phyloP scores from a whole-genome alignment of 768 basidiomycete species.

The Tubosaeta sp. region DNA sequence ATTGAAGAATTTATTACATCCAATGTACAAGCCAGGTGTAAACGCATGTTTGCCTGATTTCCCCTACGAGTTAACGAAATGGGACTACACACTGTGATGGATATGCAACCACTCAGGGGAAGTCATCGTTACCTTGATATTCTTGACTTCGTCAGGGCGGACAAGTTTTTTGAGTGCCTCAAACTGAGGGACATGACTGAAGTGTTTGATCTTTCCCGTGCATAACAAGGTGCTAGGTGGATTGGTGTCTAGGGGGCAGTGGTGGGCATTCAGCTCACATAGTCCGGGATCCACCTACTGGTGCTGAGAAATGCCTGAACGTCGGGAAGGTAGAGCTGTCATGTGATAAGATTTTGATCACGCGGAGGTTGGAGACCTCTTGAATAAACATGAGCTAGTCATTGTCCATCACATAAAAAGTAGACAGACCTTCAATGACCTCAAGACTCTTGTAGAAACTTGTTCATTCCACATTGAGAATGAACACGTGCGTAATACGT shows the following conservation, averaged over 20 bases:
- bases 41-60: conserved; percentile 21
- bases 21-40: conserved; percentile 14
- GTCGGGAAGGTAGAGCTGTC: conserved; percentile 23
- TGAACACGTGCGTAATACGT: neutral
- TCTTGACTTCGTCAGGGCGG: conserved; percentile 55
- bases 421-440: conserved; percentile 22
- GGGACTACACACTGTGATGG: conserved; percentile 45
- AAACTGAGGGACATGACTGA: conserved; percentile 58
- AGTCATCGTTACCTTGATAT: conserved; percentile 68
- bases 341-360: neutral
- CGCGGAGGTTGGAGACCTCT: conserved; percentile 19
- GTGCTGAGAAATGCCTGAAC: conserved; percentile 18
- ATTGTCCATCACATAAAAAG: neutral
- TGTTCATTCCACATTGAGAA: neutral
- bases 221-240: conserved; percentile 21
- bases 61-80: neutral
- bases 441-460: conserved; percentile 24
- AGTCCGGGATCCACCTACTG: conserved; percentile 6
- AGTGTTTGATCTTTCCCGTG: conserved; percentile 61
- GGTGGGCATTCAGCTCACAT: neutral
- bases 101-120: conserved; percentile 73
- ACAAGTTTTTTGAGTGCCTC: conserved; percentile 56
- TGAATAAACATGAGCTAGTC: conserved; percentile 1
- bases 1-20: conserved; percentile 42
- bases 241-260: conserved; percentile 12